Evolutionary conservation across 345 rosid genomes (phyloP).

Genomic region (Salix koriyanagi): DNA sequence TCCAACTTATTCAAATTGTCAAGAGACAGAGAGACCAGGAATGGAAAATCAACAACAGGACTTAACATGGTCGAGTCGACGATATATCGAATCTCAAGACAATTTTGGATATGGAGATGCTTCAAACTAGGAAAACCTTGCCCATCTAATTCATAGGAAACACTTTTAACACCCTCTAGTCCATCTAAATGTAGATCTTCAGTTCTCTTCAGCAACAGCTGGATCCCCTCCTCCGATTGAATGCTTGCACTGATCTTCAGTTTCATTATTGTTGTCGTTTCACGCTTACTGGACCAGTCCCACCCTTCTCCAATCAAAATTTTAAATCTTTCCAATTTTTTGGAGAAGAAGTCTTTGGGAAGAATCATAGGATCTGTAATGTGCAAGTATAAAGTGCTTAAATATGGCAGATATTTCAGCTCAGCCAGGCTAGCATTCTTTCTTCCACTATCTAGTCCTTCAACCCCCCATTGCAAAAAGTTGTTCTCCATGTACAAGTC

Average conservation of each 20-base stretch:
- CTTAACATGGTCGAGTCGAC: not conserved
- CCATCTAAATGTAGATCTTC: slow-evolving; percentile 12
- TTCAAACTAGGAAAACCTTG: slow-evolving; percentile 17
- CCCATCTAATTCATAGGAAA: slow-evolving; percentile 4
- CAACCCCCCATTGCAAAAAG: slow-evolving; percentile 3
- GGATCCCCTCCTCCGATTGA: not conserved
- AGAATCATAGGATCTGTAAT: slow-evolving; percentile 1
- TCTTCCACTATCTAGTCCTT: not conserved
- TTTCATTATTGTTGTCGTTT: slow-evolving; percentile 5
- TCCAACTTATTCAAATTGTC: no score
- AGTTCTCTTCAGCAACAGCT: slow-evolving; percentile 4
- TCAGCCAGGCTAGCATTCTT: slow-evolving; percentile 16
- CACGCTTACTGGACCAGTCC: not conserved
- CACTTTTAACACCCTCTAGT: slow-evolving; percentile 1
- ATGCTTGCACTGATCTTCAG: slow-evolving; percentile 1
- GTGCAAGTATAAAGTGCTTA: slow-evolving; percentile 9
- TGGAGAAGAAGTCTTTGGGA: slow-evolving; percentile 1
- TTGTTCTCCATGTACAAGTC: slow-evolving; percentile 12
- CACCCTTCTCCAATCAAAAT: slow-evolving; percentile 16
- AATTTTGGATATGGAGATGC: slow-evolving; percentile 2
- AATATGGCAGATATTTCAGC: not conserved
- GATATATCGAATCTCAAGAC: slow-evolving; percentile 4
- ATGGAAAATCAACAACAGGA: no score
- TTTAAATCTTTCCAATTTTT: slow-evolving; percentile 7
- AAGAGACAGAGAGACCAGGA: no score